Base-by-base conservation (phyloP, 1,284 basidiomycete genomes). In the Volvariella volvacea region DNA sequence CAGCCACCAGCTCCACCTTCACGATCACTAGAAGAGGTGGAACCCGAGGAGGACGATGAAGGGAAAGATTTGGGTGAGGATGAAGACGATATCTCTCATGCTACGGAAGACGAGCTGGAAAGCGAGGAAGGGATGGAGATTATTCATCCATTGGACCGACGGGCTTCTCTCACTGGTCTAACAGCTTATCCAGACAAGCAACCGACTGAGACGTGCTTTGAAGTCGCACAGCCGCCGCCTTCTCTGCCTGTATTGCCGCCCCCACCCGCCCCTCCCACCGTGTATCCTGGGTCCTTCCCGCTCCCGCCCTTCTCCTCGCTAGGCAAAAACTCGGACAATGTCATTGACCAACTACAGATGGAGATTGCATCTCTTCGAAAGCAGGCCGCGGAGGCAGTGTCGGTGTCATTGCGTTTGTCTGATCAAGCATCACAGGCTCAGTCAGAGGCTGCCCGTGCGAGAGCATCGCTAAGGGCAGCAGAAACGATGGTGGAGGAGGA, bases 361-460 rank as follows among this genome's bases (percentile, higher is more conserved):
- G 83, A 87, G 62, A 70, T 83, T 55, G 72, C 70, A 12, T 69
- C 60, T 28, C 63, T 86, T 44, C 73, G 79, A 41, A 71, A 74
- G 48, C 81, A 84, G 57, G 74, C 80, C 15, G 70, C 78, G 12
- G 81, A 86, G 50, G 80, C 81, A 3, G 69, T 80, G 37, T 74
- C 75, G 2, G 67, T 77, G 32, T 80, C 79, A 9, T 58, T 78
- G 41, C 68, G 75, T 47, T 67, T 87, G 51, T 73, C 80, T 15
- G 80, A 83, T 52, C 78, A 84, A 54, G 68, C 87, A 12, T 67
- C 73, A 6, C 73, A 79, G 48, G 77, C 73, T 3, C 76, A 82
- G 52, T 65, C 75, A 28, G 83, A 85, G 51, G 67, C 70, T 2
- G 67, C 74, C 41, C 66, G 76, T 42, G 66, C 71, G 22, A 73